phyloP scores from a whole-genome alignment of 306 rosid genomes.

The Citrullus mucosospermus region DNA sequence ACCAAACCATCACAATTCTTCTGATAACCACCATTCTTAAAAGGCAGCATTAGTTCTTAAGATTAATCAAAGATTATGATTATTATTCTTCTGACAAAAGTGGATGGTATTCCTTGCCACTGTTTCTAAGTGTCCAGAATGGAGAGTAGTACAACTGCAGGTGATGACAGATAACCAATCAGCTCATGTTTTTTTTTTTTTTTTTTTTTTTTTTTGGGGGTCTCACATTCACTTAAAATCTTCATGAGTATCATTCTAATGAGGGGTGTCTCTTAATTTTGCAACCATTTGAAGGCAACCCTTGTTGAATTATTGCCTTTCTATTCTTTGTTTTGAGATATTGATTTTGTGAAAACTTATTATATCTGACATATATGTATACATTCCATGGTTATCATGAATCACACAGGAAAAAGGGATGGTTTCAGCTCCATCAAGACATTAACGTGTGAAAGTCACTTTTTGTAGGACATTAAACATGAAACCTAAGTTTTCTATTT shows the following conservation, averaged over 20 bases:
- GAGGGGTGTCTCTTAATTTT: neutral
- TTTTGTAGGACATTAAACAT: neutral
- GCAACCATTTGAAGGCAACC: neutral
- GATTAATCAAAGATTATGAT: slow-evolving; percentile 1
- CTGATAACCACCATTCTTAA: slow-evolving; percentile 21
- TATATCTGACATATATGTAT: neutral
- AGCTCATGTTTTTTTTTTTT: neutral
- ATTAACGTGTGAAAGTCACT: neutral
- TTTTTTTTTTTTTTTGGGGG: neutral
- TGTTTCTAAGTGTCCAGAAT: neutral
- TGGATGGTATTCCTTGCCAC: neutral
- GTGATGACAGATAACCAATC: neutral
- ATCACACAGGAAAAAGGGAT: neutral
- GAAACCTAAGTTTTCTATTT: neutral
- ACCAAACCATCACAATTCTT: slow-evolving; percentile 26
- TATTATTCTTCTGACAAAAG: slow-evolving; percentile 10
- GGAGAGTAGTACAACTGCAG: neutral
- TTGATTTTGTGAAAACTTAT: neutral
- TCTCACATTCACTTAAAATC: neutral
- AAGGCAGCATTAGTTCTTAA: slow-evolving; percentile 13
- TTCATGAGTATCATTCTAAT: slow-evolving; percentile 3
- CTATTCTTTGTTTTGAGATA: neutral
- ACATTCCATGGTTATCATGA: neutral
- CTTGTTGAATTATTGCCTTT: neutral
- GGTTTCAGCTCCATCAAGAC: neutral